Conservation (phyloP, 176 grass and related monocot genomes). For the Avena sativa region DNA sequence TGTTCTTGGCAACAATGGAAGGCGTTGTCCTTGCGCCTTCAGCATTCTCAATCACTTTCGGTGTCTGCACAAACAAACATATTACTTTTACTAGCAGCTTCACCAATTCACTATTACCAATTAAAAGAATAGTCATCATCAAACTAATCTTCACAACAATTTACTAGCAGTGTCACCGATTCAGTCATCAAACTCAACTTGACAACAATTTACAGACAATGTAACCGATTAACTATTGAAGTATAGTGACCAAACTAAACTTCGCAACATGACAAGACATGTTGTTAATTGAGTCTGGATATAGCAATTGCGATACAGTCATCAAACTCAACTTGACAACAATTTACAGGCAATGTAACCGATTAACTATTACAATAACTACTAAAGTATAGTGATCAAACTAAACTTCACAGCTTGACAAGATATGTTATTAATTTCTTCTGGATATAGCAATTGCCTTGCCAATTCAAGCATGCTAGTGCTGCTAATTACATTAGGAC, state of each 20-base stretch:
- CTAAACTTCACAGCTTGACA: not conserved
- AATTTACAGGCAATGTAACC: not conserved
- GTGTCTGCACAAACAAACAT: constrained; percentile 54
- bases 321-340: not conserved
- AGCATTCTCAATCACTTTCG: constrained; percentile 91
- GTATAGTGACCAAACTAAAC: not conserved
- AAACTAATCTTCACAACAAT: not conserved
- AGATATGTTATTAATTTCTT: not conserved
- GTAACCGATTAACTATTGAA: not conserved
- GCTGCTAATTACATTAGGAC: not conserved
- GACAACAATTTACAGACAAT: not conserved
- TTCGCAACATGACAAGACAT: not conserved
- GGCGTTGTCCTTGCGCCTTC: constrained; percentile 94
- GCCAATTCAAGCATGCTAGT: too few relatives aligned
- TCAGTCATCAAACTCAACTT: not conserved
- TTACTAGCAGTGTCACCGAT: not conserved
- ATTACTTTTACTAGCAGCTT: not conserved
- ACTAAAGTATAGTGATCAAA: not conserved
- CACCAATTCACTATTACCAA: too few relatives aligned
- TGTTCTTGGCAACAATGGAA: constrained; percentile 89
- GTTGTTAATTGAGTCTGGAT: not conserved
- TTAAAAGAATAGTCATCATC: not conserved
- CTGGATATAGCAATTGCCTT: not conserved
- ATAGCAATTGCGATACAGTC: not conserved
- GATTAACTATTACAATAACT: too few relatives aligned